Evolutionary conservation across 2,329 filamentous ascomycete genomes (phyloP).

Genomic region (Mycosphaerelloides madeirae): DNA sequence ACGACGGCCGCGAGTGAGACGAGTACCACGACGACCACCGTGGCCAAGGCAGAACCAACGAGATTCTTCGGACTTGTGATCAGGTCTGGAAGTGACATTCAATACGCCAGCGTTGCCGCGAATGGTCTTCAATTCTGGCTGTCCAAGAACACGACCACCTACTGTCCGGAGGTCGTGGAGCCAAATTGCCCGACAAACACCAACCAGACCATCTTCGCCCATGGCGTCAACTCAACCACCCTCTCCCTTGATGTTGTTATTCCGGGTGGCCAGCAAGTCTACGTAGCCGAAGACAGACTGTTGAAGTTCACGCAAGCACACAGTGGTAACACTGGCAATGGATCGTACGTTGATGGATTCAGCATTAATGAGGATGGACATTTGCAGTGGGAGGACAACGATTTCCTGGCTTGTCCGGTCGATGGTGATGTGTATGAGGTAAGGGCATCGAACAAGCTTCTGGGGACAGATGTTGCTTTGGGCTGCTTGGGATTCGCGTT

Average conservation of each 20-base stretch:
- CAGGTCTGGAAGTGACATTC: conserved; percentile 23
- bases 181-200: conserved; percentile 5
- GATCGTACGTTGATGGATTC: background rate
- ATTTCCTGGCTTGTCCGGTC: background rate
- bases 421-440: background rate
- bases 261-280: conserved; percentile 30
- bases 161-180: conserved; percentile 21
- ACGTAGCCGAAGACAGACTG: conserved; percentile 17
- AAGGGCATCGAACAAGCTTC: background rate
- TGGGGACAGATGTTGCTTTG: background rate
- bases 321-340: background rate
- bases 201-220: conserved; percentile 23
- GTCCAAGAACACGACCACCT: conserved; percentile 24
- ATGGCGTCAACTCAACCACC: conserved; percentile 15
- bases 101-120: conserved; percentile 24
- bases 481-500: background rate
- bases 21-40: background rate
- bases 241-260: conserved; percentile 22
- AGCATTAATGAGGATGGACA: background rate
- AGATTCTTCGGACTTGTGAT: conserved; percentile 21
- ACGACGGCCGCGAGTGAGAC: no score
- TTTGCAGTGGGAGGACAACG: background rate
- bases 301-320: conserved; percentile 12
- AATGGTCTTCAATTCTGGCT: conserved; percentile 22
- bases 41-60: background rate